Percentiles rank a stretch among this genome's conserved stretches.
Conservation (phyloP, 306 rosid species). For the Fragaria nilgerrensis region DNA sequence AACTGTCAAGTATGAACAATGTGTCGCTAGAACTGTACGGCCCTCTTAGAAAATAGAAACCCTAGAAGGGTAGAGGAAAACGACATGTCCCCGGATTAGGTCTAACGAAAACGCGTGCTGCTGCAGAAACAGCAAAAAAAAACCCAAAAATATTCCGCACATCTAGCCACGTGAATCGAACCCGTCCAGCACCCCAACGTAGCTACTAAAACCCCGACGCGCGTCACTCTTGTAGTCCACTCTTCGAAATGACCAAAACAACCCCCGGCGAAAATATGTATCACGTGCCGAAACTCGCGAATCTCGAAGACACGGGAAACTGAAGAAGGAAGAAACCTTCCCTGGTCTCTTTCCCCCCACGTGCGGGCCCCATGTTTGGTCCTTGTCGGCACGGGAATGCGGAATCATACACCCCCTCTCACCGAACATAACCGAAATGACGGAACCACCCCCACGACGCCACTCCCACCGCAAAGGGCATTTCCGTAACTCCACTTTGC, state of each 20-base stretch:
- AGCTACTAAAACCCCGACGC: background rate
- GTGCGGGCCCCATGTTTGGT: slow-evolving; percentile 20
- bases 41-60: background rate
- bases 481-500: background rate
- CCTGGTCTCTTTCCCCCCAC: background rate
- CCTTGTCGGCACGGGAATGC: slow-evolving; percentile 36
- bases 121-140: background rate
- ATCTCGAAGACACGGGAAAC: slow-evolving; percentile 23
- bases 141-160: no score
- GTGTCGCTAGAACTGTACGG: no score
- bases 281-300: slow-evolving; percentile 34
- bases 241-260: background rate
- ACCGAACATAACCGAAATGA: background rate
- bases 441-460: background rate
- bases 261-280: background rate
- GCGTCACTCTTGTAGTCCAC: background rate
- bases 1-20: no score
- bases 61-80: background rate
- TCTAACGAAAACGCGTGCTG: background rate
- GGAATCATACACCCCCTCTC: background rate
- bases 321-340: background rate
- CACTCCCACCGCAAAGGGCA: background rate
- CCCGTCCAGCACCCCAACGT: background rate
- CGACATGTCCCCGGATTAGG: background rate
- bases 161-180: background rate